Base-by-base conservation (phyloP, 768 basidiomycete genomes). In the Mycena polygramma region DNA sequence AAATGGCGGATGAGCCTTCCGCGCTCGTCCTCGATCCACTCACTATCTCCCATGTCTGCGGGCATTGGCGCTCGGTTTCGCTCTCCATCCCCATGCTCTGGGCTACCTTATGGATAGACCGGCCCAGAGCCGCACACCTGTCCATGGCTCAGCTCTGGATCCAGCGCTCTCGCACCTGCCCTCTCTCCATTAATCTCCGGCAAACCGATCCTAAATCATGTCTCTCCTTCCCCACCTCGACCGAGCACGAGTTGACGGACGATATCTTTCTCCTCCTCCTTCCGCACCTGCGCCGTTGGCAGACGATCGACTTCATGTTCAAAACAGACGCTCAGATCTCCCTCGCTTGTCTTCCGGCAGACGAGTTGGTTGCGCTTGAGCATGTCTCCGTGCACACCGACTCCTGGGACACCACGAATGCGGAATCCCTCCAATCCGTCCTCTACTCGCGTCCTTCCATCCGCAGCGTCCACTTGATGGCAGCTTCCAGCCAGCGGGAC, bases 151-250 rank as follows among this genome's bases (percentile, higher is more conserved):
- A 66, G 37, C 64, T 70, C 30, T 73, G 72, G 72, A 37, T 73
- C n/a, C 62, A 73, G 58, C 72, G 72, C 7, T 73, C 72, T 19
- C 66, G 62, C 17, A 48, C 24, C 39, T 59, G 35, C 53, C 68
- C 57, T 13, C 72, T 73, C 37, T 63, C 66, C 51, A 67, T 73
- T 15, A 57, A 73, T 51, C 60, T 73, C 14, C 69, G 72, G 11
- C 72, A 73, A 57, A 72, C 71, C 30, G 71, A 72, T 57, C 68
- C 71, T 26, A 69, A 72, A 54, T 62, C 67, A 11, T 68, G 66
- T 22, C 71, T 72, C 39, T 55, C 71, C 36, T 55, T 65, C 59
- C 63, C 71, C 45, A 62, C 71, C n/a, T 52, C 63, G n/a, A 37
- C 19, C 53, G 71, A 72, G 26, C 71, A 72, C 71, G 63, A 72